Evolutionary conservation across 257 asterid genomes (phyloP), one percentile per base, ranked within the genome.

Genomic region (Solanum verrucosum): DNA sequence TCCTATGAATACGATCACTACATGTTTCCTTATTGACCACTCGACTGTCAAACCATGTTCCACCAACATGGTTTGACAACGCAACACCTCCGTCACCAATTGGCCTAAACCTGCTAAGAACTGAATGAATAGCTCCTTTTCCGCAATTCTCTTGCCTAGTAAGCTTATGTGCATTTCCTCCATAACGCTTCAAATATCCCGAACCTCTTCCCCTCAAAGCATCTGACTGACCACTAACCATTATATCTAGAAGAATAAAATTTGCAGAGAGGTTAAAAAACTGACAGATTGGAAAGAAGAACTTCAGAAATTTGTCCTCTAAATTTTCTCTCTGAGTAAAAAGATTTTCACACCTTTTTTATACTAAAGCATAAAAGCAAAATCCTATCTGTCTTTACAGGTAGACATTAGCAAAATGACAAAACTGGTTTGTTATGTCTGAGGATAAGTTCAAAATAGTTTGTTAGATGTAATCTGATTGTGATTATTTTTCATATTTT

Each of bases 11-110:
- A 89, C 96, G 91, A 88, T 89, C 94, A 83, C 89, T 91, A 84
- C 92, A 68, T 1, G 94, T 90, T 86, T 96, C 98, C 87, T 92
- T 96, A 89, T 89, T 91, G 46, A 88, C 83, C 65, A 81, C 87
- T 25, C 89, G 91, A 87, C 89, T 90, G 29, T 91, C 93, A 88
- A 93, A 77, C 27, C 90, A 90, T 86, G 91, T 91, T 65, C 93
- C 94, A 56, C 91, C 93, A 59, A 93, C 93, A 74, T 91, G 93
- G 88, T 91, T 94, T 35, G 94, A 82, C 88, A 96, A 90, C 14
- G 96, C 94, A 87, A 97, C 98, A 79, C 92, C 93, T 27, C 98
- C 98, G 87, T 96, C 98, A 42, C 98, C 99, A 73, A 95, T 89
- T 1, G 99, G 99, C 92, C 98, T 92, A 81, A 97, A 97, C 18